A percentile compares a stretch with the other conserved stretches of the same genome.
These are phyloP conservation scores for Colletotrichum tamarilloi DNA, from an alignment of 2,329 filamentous ascomycete genomes.

Conservation along the genomic window DNA sequence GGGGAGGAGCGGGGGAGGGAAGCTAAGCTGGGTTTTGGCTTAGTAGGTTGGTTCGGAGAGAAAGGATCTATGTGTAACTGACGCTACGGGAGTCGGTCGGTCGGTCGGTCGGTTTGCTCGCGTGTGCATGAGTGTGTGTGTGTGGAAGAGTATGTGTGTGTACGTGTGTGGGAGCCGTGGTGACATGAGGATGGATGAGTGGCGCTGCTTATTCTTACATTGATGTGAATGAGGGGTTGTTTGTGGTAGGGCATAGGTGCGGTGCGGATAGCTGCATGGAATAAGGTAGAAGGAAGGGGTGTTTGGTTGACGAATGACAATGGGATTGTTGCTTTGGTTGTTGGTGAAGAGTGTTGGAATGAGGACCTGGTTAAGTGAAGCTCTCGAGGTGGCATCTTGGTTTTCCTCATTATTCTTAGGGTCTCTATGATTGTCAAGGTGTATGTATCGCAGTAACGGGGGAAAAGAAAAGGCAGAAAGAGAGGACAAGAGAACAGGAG, in stretches of 20 bases:
- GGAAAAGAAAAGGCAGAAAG: background rate
- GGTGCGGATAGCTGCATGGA: background rate
- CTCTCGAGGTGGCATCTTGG: background rate
- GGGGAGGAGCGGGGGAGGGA: background rate
- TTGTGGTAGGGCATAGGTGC: background rate
- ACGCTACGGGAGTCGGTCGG: slow-evolving; percentile 9
- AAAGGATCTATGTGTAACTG: slow-evolving; percentile 29
- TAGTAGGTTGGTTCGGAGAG: background rate
- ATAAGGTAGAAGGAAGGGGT: background rate
- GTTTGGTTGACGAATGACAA: background rate
- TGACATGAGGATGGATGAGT: background rate
- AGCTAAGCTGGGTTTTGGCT: slow-evolving; percentile 2
- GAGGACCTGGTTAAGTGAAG: background rate
- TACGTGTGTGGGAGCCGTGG: background rate
- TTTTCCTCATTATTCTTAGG: no score
- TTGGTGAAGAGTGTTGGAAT: background rate
- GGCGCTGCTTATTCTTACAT: background rate
- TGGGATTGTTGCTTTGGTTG: background rate
- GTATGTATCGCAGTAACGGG: background rate
- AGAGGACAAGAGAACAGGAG: background rate
- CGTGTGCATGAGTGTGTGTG: background rate
- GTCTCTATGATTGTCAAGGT: no score
- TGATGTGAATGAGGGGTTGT: background rate
- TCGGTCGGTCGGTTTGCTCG: no score
- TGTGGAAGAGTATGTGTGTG: background rate